Base-by-base conservation (phyloP, 2,329 filamentous ascomycete genomes). In the Diaporthe citrichinensis region DNA sequence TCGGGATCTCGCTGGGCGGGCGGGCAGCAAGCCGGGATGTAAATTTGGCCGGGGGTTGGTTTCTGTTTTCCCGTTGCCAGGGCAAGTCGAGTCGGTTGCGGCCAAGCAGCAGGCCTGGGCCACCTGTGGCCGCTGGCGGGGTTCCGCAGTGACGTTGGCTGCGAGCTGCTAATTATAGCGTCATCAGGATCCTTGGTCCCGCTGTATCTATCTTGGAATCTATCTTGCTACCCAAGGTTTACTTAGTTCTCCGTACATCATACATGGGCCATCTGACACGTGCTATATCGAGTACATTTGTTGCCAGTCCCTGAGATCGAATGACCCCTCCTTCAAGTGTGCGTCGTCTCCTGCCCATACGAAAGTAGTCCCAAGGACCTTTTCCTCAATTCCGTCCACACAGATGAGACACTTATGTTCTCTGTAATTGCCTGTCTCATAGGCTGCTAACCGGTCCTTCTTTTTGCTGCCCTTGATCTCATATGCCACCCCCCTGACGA, bases 61-160 rank as follows among this genome's bases (percentile, higher is more conserved):
- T 62, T 28, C 57, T 28, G 71, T 23, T 44, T 12, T 28, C n/a
- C 44, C 46, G 71, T 62, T 72, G 71, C 39, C 71, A 61, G 71
- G 69, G 20, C 69, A 55, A 31, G 53, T 20, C 44, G 44, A 65
- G 41, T 46, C 25, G 61, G 41, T 31, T 17, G 25, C 39, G 28
- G 59, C 36, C 23, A 25, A 8, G 31, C 20, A 8, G 14, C 58
- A 28, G 59, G 59, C 59, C 59, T 31, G 36, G 39, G 12, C 57
- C 57, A 15, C 31, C 41, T n/a, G 15, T 36, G 44, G 44, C 31
- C 34, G 46, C 28, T 51, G 46, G 59, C 28, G n/a, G 46, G 65
- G 65, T 55, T 41, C 65, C 46, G 65, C 65, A 55, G 65, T 69
- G 46, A 55, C 65, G 65, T 69, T 55, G 65, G 65, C 9, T 41